These are phyloP conservation scores for Hygrophoropsis aurantiaca DNA, from an alignment of 768 basidiomycete genomes.

Conservation along the genomic window DNA sequence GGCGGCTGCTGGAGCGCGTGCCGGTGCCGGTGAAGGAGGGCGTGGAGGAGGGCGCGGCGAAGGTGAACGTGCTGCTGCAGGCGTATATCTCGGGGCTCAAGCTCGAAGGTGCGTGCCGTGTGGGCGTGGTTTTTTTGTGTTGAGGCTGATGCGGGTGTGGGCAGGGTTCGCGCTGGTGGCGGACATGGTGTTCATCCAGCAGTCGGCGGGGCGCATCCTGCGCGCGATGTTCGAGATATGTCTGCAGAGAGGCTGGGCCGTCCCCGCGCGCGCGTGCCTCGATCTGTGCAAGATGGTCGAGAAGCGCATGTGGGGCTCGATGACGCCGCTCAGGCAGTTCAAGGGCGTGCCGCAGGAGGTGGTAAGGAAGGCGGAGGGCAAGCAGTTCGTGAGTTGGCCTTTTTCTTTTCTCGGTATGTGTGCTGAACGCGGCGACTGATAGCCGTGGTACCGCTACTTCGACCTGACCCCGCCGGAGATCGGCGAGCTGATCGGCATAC, in stretches of 20 bases:
- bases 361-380: conserved; percentile 88
- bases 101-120: conserved; percentile 61
- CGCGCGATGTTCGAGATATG: conserved; percentile 98
- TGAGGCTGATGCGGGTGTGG: background rate
- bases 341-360: conserved; percentile 86
- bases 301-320: conserved; percentile 91
- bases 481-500: conserved; percentile 91
- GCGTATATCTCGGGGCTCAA: conserved; percentile 94
- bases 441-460: conserved; percentile 98
- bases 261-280: conserved; percentile 86
- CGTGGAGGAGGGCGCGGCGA: conserved; percentile 94
- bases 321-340: conserved; percentile 97
- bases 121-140: background rate
- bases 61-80: conserved; percentile 95
- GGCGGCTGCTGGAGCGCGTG: conserved; percentile 88
- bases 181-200: conserved; percentile 95
- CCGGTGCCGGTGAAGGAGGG: conserved; percentile 97
- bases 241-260: conserved; percentile 96
- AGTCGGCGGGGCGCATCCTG: conserved; percentile 94
- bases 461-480: conserved; percentile 90
- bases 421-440: too few species aligned
- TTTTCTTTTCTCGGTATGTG: too few species aligned
- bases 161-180: conserved; percentile 81
- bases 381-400: conserved; percentile 79
- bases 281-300: conserved; percentile 97